These are phyloP conservation scores for Hygrophorus pudorinus DNA, from an alignment of 768 basidiomycete genomes.

Conservation along the genomic window DNA sequence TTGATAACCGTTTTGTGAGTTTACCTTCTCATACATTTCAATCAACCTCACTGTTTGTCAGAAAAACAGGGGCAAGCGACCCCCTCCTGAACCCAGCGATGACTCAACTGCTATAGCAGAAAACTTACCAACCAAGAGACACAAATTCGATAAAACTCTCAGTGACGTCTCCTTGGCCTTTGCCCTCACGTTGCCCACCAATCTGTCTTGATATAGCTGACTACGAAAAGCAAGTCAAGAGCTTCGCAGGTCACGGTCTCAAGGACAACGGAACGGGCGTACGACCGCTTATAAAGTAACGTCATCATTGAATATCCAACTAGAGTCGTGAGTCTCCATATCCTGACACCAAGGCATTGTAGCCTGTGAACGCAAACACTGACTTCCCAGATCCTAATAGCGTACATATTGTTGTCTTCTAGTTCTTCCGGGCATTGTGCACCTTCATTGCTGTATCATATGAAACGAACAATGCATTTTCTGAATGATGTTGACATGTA, in stretches of 20 bases:
- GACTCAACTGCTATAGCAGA: constrained; percentile 19
- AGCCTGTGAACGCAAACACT: neutral
- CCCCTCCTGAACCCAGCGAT: constrained; percentile 29
- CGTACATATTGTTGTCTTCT: neutral
- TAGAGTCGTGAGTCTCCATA: neutral
- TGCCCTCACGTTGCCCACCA: neutral
- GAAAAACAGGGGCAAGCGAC: constrained; percentile 54
- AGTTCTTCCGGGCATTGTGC: neutral
- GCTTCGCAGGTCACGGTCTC: constrained; percentile 26
- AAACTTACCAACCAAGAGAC: constrained; percentile 28
- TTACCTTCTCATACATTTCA: neutral
- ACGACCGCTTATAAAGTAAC: constrained; percentile 33
- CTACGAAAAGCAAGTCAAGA: constrained; percentile 33
- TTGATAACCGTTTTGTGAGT: constrained; percentile 55
- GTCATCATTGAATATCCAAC: too few relatives aligned
- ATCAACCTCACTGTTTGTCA: constrained; percentile 13
- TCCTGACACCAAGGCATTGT: too few relatives aligned
- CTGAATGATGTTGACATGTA: neutral
- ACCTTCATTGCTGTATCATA: neutral
- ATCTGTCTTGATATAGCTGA: constrained; percentile 17
- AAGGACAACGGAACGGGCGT: constrained; percentile 35
- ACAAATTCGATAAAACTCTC: constrained; percentile 20
- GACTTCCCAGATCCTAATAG: neutral
- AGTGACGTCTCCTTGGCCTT: constrained; percentile 18
- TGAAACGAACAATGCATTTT: neutral